These are phyloP conservation scores for Cupressus sempervirens DNA, from an alignment of 75 land plant genomes.

Conservation along the genomic window DNA sequence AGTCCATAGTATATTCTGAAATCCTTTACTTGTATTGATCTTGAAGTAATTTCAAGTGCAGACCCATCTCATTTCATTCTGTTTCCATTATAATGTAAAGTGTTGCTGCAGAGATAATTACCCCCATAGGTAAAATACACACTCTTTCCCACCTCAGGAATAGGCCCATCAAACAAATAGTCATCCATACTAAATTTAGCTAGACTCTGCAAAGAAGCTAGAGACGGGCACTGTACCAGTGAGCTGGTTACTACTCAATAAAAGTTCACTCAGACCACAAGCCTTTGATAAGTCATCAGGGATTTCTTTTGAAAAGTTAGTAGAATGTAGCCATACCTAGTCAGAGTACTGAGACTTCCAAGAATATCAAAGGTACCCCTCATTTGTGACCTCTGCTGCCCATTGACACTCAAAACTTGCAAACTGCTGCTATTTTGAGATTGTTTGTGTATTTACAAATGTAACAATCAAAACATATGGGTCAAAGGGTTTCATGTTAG, in stretches of 20 bases:
- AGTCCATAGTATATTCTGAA: no score
- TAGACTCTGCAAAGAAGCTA: conserved; percentile 24
- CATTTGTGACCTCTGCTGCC: conserved; percentile 34
- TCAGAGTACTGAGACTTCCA: conserved; percentile 36
- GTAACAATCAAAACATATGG: no score
- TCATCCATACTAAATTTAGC: conserved; percentile 33
- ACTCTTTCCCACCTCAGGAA: conserved; percentile 32
- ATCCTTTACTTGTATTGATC: no score
- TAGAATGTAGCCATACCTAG: conserved; percentile 67
- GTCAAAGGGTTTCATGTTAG: no score
- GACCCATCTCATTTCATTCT: no score
- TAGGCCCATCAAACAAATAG: conserved; percentile 63
- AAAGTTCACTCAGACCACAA: conserved; percentile 38
- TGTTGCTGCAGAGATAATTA: conserved; percentile 43
- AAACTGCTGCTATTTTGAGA: conserved; percentile 47
- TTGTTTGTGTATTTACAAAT: no score
- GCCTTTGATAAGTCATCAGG: conserved; percentile 55
- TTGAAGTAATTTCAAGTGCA: no score
- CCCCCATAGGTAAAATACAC: conserved; percentile 10
- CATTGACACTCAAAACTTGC: conserved; percentile 48
- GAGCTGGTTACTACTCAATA: conserved; percentile 57
- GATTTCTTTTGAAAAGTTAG: conserved; percentile 58
- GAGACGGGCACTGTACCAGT: conserved; percentile 62
- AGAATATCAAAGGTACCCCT: conserved; percentile 58
- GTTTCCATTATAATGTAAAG: no score